Evolutionary conservation across 371 early-diverging fungal species (phyloP).

Genomic region (Coelomomyces lativittatus): DNA sequence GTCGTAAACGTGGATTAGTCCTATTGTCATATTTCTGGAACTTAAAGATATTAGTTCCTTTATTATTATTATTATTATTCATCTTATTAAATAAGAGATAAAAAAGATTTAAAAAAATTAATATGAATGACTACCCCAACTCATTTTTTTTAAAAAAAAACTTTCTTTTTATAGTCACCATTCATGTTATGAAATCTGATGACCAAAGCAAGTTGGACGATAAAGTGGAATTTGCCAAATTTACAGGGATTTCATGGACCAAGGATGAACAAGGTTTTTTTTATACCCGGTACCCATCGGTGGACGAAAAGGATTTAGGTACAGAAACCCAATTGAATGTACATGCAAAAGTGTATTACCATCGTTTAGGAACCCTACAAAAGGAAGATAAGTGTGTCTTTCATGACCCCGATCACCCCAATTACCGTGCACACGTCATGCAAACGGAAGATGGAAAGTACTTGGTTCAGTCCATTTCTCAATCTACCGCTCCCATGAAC

Average conservation of each 20-base stretch:
- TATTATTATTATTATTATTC: too few relatives aligned
- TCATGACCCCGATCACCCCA: slow-evolving; percentile 23
- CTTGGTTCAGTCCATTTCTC: slow-evolving; percentile 15
- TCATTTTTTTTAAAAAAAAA: slow-evolving; percentile 10
- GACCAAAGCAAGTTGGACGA: slow-evolving; percentile 9
- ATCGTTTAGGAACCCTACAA: slow-evolving; percentile 32
- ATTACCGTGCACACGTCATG: slow-evolving; percentile 7
- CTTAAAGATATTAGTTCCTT: too few relatives aligned
- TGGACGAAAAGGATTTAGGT: slow-evolving; percentile 24
- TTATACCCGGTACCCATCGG: slow-evolving; percentile 22
- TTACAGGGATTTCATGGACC: slow-evolving; percentile 27
- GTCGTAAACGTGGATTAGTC: too few relatives aligned
- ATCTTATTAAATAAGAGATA: too few relatives aligned
- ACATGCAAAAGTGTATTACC: slow-evolving; percentile 13
- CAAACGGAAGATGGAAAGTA: slow-evolving; percentile 35
- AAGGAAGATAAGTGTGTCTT: slow-evolving; percentile 17
- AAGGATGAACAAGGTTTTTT: slow-evolving; percentile 47
- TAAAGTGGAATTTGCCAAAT: slow-evolving; percentile 32
- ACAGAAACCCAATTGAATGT: slow-evolving; percentile 38
- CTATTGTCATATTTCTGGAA: too few relatives aligned
- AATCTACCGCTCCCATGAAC: slow-evolving; percentile 23
- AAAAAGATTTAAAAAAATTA: too few relatives aligned
- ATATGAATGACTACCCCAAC: too few relatives aligned
- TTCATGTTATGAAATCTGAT: slow-evolving; percentile 16
- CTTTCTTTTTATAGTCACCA: slow-evolving; percentile 17